These are phyloP conservation scores for Blakeslea trispora DNA, from an alignment of 371 early-diverging fungal genomes.

Conservation along the genomic window DNA sequence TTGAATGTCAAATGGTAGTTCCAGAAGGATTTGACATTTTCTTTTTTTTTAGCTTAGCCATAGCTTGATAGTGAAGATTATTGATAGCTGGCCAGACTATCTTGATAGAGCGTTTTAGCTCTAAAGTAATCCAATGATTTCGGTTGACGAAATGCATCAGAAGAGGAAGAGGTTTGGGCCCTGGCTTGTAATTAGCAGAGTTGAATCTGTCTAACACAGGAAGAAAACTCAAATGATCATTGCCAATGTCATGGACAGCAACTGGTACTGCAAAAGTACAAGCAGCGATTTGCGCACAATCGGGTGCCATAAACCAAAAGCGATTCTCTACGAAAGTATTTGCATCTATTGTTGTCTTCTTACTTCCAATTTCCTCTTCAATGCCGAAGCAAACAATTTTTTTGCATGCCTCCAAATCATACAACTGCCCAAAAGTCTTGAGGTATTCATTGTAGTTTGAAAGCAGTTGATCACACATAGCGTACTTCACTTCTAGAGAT, in stretches of 20 bases:
- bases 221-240: background rate
- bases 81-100: background rate
- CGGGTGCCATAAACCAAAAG: background rate
- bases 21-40: background rate
- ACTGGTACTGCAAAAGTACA: background rate
- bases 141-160: background rate
- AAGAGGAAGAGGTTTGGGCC: background rate
- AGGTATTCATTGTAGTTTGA: background rate
- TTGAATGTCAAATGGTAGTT: background rate
- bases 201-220: background rate
- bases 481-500: background rate
- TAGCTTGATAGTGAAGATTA: background rate
- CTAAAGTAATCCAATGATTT: background rate
- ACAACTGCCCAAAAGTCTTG: background rate
- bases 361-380: background rate
- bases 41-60: background rate
- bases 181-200: background rate
- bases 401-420: background rate
- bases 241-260: background rate
- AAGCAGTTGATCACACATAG: background rate
- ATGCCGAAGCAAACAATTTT: background rate
- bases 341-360: background rate
- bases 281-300: background rate
- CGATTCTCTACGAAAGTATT: background rate
- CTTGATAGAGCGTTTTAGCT: background rate